Percentiles rank a stretch among this genome's conserved stretches.
These are phyloP conservation scores for Aspergillus conjunctus DNA, from an alignment of 495 filamentous ascomycete genomes.

Conservation along the genomic window DNA sequence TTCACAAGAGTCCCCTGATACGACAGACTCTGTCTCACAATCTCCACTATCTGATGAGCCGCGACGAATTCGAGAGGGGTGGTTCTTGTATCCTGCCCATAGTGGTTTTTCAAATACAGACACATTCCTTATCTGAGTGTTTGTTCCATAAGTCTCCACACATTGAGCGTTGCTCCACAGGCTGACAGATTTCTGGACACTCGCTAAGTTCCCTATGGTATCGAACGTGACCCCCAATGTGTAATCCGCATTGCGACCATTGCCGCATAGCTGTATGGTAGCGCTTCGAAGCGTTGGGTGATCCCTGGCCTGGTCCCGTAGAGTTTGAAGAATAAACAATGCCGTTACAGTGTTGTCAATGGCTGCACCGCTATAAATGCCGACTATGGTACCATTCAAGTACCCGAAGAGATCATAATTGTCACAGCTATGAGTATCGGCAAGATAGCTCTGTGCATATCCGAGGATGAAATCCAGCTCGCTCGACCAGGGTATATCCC, in stretches of 20 bases:
- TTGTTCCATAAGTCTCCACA: background rate
- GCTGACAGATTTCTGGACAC: background rate
- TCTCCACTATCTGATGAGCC: background rate
- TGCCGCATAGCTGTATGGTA: slow-evolving; percentile 8
- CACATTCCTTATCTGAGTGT: background rate
- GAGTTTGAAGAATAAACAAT: slow-evolving; percentile 1
- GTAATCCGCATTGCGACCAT: slow-evolving; percentile 7
- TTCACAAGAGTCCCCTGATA: slow-evolving; percentile 41
- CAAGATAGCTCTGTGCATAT: background rate
- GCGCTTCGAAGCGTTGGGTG: background rate
- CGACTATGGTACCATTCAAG: slow-evolving; percentile 4
- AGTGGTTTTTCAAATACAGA: background rate
- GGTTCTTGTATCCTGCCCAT: background rate
- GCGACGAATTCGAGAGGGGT: background rate
- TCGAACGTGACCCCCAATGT: slow-evolving; percentile 13
- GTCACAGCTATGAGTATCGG: background rate
- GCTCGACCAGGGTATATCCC: background rate
- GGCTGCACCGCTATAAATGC: slow-evolving; percentile 7
- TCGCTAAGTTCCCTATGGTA: background rate
- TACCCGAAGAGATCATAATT: slow-evolving; percentile 4
- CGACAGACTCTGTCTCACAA: slow-evolving; percentile 14
- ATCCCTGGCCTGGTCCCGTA: background rate
- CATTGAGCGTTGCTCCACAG: slow-evolving; percentile 8
- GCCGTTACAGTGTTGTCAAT: background rate
- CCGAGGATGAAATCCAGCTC: slow-evolving; percentile 2